These are phyloP conservation scores for Neurospora africana DNA, from an alignment of 495 filamentous ascomycete species.

Conservation along the genomic window DNA sequence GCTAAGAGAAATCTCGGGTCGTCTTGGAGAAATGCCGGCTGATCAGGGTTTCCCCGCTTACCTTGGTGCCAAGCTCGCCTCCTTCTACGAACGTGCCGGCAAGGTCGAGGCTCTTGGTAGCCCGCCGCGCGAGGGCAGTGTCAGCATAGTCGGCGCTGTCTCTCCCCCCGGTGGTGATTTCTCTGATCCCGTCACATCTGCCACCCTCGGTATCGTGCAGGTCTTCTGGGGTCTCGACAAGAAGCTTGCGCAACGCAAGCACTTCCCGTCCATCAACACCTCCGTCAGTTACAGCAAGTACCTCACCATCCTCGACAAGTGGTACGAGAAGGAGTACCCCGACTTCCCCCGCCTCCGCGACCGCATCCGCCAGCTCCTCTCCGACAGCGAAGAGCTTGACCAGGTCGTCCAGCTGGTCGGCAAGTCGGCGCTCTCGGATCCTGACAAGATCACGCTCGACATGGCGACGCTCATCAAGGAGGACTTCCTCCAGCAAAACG, in stretches of 20 bases:
- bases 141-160: conserved; percentile 96
- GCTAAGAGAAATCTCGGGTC: conserved; percentile 96
- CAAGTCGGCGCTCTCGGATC: conserved; percentile 90
- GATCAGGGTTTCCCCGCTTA: conserved; percentile 99
- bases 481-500: conserved; percentile 98
- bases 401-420: conserved; percentile 98
- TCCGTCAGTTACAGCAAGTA: conserved; percentile 96
- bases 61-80: conserved; percentile 89
- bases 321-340: conserved; percentile 82
- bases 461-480: conserved; percentile 90
- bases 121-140: conserved; percentile 76
- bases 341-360: conserved; percentile 91
- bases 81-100: conserved; percentile 97
- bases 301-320: conserved; percentile 73
- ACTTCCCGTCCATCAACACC: conserved; percentile 98
- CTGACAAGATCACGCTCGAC: conserved; percentile 97
- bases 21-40: conserved; percentile 98
- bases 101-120: conserved; percentile 77
- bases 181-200: conserved; percentile 92
- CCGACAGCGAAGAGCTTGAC: conserved; percentile 92
- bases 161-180: conserved; percentile 98
- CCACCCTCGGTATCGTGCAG: conserved; percentile 94
- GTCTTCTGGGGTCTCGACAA: conserved; percentile 99
- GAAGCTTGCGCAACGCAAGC: conserved; percentile 96
- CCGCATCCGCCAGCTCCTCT: conserved; percentile 81